Conservation (phyloP, 371 early-diverging fungal species). For the Umbelopsis sp. region DNA sequence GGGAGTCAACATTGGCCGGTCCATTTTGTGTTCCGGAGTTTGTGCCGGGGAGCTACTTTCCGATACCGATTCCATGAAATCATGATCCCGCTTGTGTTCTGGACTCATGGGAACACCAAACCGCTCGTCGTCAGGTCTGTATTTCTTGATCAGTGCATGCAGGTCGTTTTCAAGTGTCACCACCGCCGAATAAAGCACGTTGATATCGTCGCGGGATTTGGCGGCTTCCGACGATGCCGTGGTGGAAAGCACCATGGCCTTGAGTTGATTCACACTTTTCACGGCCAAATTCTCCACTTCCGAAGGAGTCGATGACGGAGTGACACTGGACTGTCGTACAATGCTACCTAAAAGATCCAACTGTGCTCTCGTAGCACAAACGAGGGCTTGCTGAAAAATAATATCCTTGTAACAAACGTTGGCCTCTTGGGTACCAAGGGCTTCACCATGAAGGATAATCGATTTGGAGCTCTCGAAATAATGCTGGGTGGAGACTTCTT, state of each 20-base stretch:
- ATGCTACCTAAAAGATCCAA: slow-evolving; percentile 4
- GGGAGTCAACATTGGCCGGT: slow-evolving; percentile 1
- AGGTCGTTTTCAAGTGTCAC: not conserved
- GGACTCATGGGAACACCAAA: not conserved
- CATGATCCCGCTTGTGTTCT: slow-evolving; percentile 12
- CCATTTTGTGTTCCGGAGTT: slow-evolving; percentile 14
- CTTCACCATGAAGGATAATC: not conserved
- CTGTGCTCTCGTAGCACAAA: slow-evolving; percentile 14
- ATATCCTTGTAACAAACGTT: slow-evolving; percentile 12
- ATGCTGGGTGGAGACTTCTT: not conserved
- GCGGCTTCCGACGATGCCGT: not conserved
- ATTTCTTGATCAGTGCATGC: not conserved
- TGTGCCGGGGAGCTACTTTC: not conserved
- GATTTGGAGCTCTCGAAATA: not conserved
- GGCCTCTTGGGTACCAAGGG: not conserved
- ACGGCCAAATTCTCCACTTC: not conserved
- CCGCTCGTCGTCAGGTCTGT: not conserved
- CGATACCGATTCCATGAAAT: slow-evolving; percentile 10
- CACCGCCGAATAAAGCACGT: not conserved
- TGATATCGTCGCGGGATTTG: not conserved
- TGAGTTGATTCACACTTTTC: not conserved
- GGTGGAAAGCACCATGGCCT: not conserved
- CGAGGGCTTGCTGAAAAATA: slow-evolving; percentile 10
- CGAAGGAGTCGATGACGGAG: not conserved
- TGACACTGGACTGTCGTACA: slow-evolving; percentile 1